phyloP scores from a whole-genome alignment of 2,329 filamentous ascomycete genomes.

The Clathrospora elynae region DNA sequence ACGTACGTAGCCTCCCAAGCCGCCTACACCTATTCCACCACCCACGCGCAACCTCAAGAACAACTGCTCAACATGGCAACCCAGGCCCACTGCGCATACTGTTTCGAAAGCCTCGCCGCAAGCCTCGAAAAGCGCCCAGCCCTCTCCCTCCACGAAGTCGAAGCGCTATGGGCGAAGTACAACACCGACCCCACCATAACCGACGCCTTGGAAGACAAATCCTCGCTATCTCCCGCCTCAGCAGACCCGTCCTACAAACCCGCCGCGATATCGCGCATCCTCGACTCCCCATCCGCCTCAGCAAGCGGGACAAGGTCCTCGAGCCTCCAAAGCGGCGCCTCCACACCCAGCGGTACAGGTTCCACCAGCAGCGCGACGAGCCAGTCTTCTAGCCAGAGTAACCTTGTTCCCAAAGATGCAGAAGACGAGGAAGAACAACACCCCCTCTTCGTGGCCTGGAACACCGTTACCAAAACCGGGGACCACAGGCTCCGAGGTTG shows the following conservation, averaged over 20 bases:
- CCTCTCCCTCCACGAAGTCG: constrained; percentile 69
- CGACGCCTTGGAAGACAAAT: constrained; percentile 12
- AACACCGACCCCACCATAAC: constrained; percentile 38
- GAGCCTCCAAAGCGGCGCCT: constrained; percentile 55
- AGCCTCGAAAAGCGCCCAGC: constrained; percentile 72
- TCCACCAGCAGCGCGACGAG: constrained; percentile 55
- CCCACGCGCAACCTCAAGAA: neutral
- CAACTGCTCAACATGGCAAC: constrained; percentile 70
- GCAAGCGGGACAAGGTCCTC: constrained; percentile 53
- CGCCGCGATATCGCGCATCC: constrained; percentile 53
- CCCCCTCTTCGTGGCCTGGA: constrained; percentile 95
- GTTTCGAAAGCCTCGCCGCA: constrained; percentile 85
- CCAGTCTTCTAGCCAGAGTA: constrained; percentile 36
- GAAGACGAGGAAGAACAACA: constrained; percentile 47
- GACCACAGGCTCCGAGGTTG: constrained; percentile 81
- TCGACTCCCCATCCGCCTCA: constrained; percentile 51
- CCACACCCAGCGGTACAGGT: constrained; percentile 50
- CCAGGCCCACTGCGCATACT: constrained; percentile 83
- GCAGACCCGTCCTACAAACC: constrained; percentile 43
- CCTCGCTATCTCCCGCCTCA: constrained; percentile 13
- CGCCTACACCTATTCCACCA: neutral
- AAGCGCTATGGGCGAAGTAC: constrained; percentile 69
- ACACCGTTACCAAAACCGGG: constrained; percentile 66
- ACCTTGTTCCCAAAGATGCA: constrained; percentile 45
- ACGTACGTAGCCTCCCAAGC: neutral